Evolutionary conservation across 352 stramenopile genomes (phyloP).

Genomic region (Pseudoperonospora humuli): DNA sequence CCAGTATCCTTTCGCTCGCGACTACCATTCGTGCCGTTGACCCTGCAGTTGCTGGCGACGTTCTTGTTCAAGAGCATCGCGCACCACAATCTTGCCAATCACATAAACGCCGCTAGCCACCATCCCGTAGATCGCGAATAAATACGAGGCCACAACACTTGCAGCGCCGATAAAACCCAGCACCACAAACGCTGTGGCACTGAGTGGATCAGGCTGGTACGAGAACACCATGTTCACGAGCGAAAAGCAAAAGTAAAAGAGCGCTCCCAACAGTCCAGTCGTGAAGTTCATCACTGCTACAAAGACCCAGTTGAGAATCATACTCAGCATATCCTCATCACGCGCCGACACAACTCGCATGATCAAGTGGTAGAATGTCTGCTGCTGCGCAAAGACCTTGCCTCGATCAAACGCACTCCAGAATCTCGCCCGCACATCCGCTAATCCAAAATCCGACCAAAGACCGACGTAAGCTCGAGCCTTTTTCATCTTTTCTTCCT

Average conservation of each 20-base stretch:
- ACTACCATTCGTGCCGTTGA: slow-evolving; percentile 28
- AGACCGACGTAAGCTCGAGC: slow-evolving; percentile 69
- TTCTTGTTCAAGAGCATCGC: slow-evolving; percentile 70
- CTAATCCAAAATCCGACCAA: slow-evolving; percentile 78
- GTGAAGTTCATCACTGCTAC: slow-evolving; percentile 83
- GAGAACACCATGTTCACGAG: slow-evolving; percentile 76
- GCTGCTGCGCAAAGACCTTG: slow-evolving; percentile 82
- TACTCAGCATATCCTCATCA: slow-evolving; percentile 72
- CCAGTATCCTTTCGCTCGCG: background rate
- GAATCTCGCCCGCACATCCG: slow-evolving; percentile 67
- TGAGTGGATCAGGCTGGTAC: slow-evolving; percentile 78
- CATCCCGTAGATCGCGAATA: slow-evolving; percentile 83
- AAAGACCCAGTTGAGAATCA: slow-evolving; percentile 79
- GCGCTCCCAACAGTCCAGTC: slow-evolving; percentile 65
- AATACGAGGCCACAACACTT: slow-evolving; percentile 78
- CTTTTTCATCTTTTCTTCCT: slow-evolving; percentile 72
- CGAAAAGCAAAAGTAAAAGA: slow-evolving; percentile 85
- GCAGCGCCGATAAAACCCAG: slow-evolving; percentile 63
- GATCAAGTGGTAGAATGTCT: slow-evolving; percentile 85
- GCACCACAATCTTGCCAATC: slow-evolving; percentile 64
- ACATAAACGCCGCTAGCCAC: slow-evolving; percentile 74
- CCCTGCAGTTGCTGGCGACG: slow-evolving; percentile 49
- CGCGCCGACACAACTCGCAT: slow-evolving; percentile 56
- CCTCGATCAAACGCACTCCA: slow-evolving; percentile 78
- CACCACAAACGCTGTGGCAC: slow-evolving; percentile 62